Percentiles rank a stretch among this genome's conserved stretches.
Evolutionary conservation across 306 rosid genomes (phyloP).

Genomic region (Castanea mollissima): DNA sequence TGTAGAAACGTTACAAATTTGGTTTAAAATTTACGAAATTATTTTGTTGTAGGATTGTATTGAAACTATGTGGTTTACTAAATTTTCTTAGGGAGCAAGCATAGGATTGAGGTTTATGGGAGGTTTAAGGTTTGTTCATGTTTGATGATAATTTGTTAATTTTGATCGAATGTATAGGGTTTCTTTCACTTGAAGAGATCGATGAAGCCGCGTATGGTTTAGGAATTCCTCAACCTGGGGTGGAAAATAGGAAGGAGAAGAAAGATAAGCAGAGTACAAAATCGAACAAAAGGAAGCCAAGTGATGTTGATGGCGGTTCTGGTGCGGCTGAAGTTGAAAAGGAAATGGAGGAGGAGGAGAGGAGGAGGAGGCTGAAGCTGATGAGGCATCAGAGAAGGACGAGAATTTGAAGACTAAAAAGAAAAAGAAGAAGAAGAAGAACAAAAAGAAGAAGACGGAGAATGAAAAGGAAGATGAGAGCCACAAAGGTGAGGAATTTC

Average conservation of each 20-base stretch:
- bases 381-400: conserved; percentile 28
- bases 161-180: conserved; percentile 44
- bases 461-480: conserved; percentile 28
- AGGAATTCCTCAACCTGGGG: conserved; percentile 50
- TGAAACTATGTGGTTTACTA: not conserved
- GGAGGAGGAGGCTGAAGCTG: conserved; percentile 10
- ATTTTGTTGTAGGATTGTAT: not conserved
- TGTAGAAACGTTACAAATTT: not conserved
- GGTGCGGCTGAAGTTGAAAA: conserved; percentile 21
- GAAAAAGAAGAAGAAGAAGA: conserved; percentile 39
- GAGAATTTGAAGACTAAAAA: conserved; percentile 23
- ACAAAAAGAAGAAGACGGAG: conserved; percentile 21
- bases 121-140: not conserved
- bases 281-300: conserved; percentile 35
- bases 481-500: conserved; percentile 24
- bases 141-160: not conserved
- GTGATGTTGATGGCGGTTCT: conserved; percentile 17
- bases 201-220: conserved; percentile 70
- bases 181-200: conserved; percentile 89
- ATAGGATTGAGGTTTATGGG: not conserved
- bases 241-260: conserved; percentile 25
- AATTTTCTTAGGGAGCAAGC: not conserved
- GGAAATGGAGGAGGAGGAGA: not conserved
- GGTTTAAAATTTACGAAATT: not conserved
- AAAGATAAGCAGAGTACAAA: conserved; percentile 19